Evolutionary conservation across 192 early-diverging fungal genomes (phyloP).

Genomic region (Backusella luteola): DNA sequence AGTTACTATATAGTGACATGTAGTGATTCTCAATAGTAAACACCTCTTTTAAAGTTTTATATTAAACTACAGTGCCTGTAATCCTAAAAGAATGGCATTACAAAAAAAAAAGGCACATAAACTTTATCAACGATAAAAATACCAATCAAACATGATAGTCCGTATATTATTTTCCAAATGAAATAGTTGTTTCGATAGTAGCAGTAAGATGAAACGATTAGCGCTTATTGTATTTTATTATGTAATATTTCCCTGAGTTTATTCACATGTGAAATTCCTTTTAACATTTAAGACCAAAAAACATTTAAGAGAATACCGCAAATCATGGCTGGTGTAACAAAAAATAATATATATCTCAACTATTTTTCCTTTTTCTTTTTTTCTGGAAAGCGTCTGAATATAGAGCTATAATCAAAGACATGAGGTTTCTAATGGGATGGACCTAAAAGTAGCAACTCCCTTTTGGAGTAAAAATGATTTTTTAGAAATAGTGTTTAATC

Average conservation of each 20-base stretch:
- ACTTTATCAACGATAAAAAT: not conserved
- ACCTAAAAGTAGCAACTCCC: not conserved
- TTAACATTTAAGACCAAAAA: conserved; percentile 10
- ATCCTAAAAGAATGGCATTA: not conserved
- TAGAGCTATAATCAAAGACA: not conserved
- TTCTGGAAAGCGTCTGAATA: not conserved
- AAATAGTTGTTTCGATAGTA: not conserved
- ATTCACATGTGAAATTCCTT: not conserved
- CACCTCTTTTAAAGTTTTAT: too few species aligned
- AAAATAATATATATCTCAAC: not conserved
- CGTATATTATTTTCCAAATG: not conserved
- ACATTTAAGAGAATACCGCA: conserved; percentile 1
- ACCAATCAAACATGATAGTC: not conserved
- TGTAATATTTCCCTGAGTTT: not conserved
- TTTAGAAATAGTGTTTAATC: not conserved
- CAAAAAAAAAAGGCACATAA: not conserved
- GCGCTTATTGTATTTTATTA: not conserved
- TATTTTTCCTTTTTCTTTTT: conserved; percentile 6
- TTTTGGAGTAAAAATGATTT: not conserved
- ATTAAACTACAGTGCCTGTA: not conserved
- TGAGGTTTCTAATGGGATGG: not conserved
- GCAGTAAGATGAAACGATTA: not conserved
- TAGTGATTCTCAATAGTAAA: too few species aligned
- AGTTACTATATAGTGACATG: too few species aligned
- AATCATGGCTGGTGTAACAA: not conserved